A percentile compares a stretch with the other conserved stretches of the same genome.
phyloP scores from a whole-genome alignment of 83 land plant genomes.

The Diphasiastrum complanatum region DNA sequence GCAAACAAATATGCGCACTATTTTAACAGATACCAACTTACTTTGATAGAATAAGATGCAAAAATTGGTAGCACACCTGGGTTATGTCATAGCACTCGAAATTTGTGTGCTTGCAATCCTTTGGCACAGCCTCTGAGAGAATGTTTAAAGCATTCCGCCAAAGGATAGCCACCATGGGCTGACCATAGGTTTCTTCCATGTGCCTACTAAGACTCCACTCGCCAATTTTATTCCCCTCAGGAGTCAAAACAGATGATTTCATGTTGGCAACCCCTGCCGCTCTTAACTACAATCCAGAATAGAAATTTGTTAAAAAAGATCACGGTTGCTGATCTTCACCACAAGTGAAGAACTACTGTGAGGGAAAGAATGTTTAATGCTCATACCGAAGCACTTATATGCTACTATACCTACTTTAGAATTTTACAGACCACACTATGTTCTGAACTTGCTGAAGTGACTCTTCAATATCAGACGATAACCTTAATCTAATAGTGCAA shows the following conservation, averaged over 20 bases:
- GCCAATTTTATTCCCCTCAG: conserved; percentile 27
- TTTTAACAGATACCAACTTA: neutral
- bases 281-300: no score
- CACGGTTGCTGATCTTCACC: no score
- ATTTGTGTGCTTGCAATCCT: conserved; percentile 41
- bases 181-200: conserved; percentile 47
- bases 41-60: neutral
- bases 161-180: conserved; percentile 35
- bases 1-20: neutral
- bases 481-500: no score
- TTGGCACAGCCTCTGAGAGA: conserved; percentile 38
- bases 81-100: conserved; percentile 33
- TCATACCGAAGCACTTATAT: no score
- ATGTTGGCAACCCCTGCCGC: conserved; percentile 6
- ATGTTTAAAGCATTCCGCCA: conserved; percentile 41
- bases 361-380: no score
- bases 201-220: conserved; percentile 36
- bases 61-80: conserved; percentile 23
- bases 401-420: no score
- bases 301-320: no score
- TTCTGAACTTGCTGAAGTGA: no score
- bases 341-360: no score
- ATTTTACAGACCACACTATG: no score
- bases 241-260: conserved; percentile 3
- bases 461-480: no score